Percentiles rank a stretch among this genome's conserved stretches.
These are phyloP conservation scores for Juncus effusus DNA, from an alignment of 176 grass and related monocot species.

Conservation along the genomic window DNA sequence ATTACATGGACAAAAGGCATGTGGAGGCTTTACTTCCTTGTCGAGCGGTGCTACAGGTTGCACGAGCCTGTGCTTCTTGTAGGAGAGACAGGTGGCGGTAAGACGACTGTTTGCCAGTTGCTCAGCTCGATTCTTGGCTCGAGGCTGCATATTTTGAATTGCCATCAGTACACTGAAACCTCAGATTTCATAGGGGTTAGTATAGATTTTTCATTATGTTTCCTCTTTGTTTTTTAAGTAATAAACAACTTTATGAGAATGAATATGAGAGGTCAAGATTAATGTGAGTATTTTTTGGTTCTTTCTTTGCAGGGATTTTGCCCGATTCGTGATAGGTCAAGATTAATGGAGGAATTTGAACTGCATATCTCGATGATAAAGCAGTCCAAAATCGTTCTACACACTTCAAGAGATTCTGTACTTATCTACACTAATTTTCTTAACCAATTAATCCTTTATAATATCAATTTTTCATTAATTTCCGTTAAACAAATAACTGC, in stretches of 20 bases:
- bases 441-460: background rate
- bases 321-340: conserved; percentile 86
- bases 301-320: conserved; percentile 65
- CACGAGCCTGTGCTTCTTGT: conserved; percentile 95
- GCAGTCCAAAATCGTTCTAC: conserved; percentile 49
- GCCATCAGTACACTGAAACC: conserved; percentile 97
- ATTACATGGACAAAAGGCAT: conserved; percentile 96
- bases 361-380: conserved; percentile 49
- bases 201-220: conserved; percentile 18
- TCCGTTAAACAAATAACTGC: conserved; percentile 13
- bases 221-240: background rate
- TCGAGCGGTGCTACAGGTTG: conserved; percentile 77
- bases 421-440: conserved; percentile 22
- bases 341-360: conserved; percentile 65
- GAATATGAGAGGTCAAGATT: too few species aligned
- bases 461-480: background rate
- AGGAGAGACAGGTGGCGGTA: conserved; percentile 93
- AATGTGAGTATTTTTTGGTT: background rate
- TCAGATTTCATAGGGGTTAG: conserved; percentile 96
- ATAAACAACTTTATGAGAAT: background rate
- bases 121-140: conserved; percentile 60
- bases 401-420: conserved; percentile 51
- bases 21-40: conserved; percentile 86
- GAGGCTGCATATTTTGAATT: conserved; percentile 88
- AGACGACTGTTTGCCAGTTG: conserved; percentile 95